Conservation (phyloP, 129 eudicot genomes). For the Gnaphalium uliginosum region DNA sequence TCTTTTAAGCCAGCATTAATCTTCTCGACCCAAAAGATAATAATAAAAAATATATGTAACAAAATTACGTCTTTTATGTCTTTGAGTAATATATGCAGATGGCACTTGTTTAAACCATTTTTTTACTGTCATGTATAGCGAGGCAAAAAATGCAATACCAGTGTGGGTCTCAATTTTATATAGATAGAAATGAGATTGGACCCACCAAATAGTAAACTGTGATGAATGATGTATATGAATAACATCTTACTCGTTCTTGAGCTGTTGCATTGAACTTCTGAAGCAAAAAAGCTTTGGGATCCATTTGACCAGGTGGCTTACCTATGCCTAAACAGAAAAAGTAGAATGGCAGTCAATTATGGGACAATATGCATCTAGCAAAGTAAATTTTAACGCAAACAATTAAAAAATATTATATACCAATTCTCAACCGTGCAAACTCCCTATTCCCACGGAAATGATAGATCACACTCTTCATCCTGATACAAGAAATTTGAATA, state of each 20-base stretch:
- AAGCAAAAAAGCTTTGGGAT: slow-evolving; percentile 96
- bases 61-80: background rate
- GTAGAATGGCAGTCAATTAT: background rate
- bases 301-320: slow-evolving; percentile 94
- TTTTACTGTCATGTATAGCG: background rate
- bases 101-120: background rate
- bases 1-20: slow-evolving; percentile 75
- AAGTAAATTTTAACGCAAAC: background rate
- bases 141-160: background rate
- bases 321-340: slow-evolving; percentile 61
- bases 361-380: background rate
- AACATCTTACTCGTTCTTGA: slow-evolving; percentile 60
- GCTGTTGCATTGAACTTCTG: slow-evolving; percentile 85
- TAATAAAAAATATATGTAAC: background rate
- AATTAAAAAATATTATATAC: slow-evolving; percentile 35
- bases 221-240: slow-evolving; percentile 16
- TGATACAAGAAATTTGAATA: slow-evolving; percentile 14
- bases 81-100: background rate
- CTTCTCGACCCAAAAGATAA: slow-evolving; percentile 40
- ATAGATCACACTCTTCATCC: slow-evolving; percentile 83
- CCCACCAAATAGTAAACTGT: background rate
- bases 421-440: slow-evolving; percentile 81
- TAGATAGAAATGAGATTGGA: background rate
- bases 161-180: background rate
- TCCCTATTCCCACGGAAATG: slow-evolving; percentile 77